phyloP scores from a whole-genome alignment of 2,329 filamentous ascomycete genomes.

The Ophiostoma perfectum region DNA sequence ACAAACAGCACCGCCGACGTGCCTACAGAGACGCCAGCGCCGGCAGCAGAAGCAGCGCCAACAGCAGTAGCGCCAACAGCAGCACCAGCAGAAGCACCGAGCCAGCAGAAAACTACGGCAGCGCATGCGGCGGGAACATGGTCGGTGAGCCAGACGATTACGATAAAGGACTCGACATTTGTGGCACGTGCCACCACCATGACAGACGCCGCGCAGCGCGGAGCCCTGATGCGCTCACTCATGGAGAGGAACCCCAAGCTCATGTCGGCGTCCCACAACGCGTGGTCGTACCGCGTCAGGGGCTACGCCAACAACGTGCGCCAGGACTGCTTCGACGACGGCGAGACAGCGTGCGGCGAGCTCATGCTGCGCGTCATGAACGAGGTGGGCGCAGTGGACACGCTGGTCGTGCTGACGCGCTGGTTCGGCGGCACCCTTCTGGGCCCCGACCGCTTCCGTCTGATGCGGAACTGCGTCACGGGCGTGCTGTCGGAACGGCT shows the following conservation, averaged over 20 bases:
- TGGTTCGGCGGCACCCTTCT: slow-evolving; percentile 60
- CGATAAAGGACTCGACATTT: slow-evolving; percentile 52
- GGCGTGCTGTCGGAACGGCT: slow-evolving; percentile 50
- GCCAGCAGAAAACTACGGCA: background rate
- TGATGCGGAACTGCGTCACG: slow-evolving; percentile 54
- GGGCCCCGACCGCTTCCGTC: slow-evolving; percentile 56
- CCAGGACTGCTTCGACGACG: slow-evolving; percentile 54
- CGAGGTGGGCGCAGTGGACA: slow-evolving; percentile 46
- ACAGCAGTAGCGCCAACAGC: slow-evolving; percentile 25
- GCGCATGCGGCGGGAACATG: slow-evolving; percentile 34
- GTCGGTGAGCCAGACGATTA: slow-evolving; percentile 48
- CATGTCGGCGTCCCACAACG: slow-evolving; percentile 54
- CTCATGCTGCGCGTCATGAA: slow-evolving; percentile 52
- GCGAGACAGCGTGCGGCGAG: slow-evolving; percentile 55
- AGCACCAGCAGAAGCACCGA: slow-evolving; percentile 18
- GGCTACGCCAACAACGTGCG: slow-evolving; percentile 28
- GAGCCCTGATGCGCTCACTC: slow-evolving; percentile 43
- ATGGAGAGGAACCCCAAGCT: slow-evolving; percentile 46
- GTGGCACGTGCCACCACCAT: slow-evolving; percentile 48
- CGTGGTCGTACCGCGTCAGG: slow-evolving; percentile 47
- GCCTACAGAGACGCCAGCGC: background rate
- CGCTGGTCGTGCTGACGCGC: slow-evolving; percentile 53
- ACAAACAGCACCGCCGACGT: background rate
- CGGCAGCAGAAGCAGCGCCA: slow-evolving; percentile 25
- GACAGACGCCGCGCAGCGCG: slow-evolving; percentile 38